Conservation (phyloP, 352 stramenopile species). For the Globisporangium emineosum region DNA sequence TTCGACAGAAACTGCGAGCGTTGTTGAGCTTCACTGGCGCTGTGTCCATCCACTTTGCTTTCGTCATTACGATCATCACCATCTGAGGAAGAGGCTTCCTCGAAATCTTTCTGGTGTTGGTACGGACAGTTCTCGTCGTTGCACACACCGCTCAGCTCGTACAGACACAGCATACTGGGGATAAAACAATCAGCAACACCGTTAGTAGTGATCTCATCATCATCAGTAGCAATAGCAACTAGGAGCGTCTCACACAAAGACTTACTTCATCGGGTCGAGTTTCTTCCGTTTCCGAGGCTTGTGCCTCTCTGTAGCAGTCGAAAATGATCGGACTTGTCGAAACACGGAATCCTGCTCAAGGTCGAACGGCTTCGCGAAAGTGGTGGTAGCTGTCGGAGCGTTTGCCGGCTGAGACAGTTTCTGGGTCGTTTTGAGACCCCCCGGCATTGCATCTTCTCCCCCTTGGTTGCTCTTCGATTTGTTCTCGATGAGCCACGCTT, state of each 20-base stretch:
- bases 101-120: constrained; percentile 64
- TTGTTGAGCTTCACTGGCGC: background rate
- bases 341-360: constrained; percentile 19
- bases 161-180: constrained; percentile 63
- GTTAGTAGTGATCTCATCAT: background rate
- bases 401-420: background rate
- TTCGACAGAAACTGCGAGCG: constrained; percentile 6
- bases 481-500: constrained; percentile 21
- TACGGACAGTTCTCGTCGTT: constrained; percentile 70
- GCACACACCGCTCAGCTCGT: constrained; percentile 71
- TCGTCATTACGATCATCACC: constrained; percentile 7
- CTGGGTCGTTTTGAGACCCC: background rate
- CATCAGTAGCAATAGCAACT: background rate
- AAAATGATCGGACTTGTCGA: constrained; percentile 28
- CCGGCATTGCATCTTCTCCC: background rate
- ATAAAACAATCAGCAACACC: background rate
- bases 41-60: background rate
- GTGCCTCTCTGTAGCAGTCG: background rate
- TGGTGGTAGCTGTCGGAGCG: background rate
- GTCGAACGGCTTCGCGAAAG: constrained; percentile 8
- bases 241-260: background rate
- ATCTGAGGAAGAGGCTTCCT: background rate
- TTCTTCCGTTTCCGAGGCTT: constrained; percentile 18
- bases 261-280: constrained; percentile 59
- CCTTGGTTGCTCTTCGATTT: constrained; percentile 13